Conservation (phyloP, 495 filamentous ascomycete species). For the Trichoderma virens region DNA sequence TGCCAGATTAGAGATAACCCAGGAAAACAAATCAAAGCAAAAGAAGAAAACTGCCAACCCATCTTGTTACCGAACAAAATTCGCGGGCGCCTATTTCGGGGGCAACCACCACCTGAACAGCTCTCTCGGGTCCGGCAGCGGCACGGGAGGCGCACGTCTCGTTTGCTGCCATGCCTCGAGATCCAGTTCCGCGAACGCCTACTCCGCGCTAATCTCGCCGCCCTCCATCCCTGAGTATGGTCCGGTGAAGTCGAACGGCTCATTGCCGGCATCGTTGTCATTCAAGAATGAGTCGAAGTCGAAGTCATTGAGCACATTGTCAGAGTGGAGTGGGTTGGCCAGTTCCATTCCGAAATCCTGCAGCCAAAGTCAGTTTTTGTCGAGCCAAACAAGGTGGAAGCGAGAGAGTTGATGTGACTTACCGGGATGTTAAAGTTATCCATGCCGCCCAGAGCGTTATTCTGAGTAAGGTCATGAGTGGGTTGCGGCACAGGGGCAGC, state of each 20-base stretch:
- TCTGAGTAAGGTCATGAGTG: slow-evolving; percentile 35
- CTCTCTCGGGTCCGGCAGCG: no score
- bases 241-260: slow-evolving; percentile 37
- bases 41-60: background rate
- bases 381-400: background rate
- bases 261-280: slow-evolving; percentile 31
- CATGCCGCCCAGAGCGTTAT: slow-evolving; percentile 24
- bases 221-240: slow-evolving; percentile 36
- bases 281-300: slow-evolving; percentile 95
- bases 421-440: slow-evolving; percentile 26
- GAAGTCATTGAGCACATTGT: slow-evolving; percentile 80
- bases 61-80: no score
- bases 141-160: no score
- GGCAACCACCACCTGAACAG: no score
- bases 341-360: slow-evolving; percentile 51
- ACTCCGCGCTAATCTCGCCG: slow-evolving; percentile 44
- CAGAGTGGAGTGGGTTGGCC: slow-evolving; percentile 48
- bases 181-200: slow-evolving; percentile 22
- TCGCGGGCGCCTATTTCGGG: no score
- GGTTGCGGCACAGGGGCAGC: slow-evolving; percentile 20
- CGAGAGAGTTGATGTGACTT: slow-evolving; percentile 16
- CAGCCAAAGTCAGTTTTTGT: slow-evolving; percentile 9
- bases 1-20: slow-evolving; percentile 9
- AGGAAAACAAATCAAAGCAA: background rate
- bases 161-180: slow-evolving; percentile 29